These are phyloP conservation scores for Xylariaceae sp. DNA, from an alignment of 2,329 filamentous ascomycete species.

Conservation along the genomic window DNA sequence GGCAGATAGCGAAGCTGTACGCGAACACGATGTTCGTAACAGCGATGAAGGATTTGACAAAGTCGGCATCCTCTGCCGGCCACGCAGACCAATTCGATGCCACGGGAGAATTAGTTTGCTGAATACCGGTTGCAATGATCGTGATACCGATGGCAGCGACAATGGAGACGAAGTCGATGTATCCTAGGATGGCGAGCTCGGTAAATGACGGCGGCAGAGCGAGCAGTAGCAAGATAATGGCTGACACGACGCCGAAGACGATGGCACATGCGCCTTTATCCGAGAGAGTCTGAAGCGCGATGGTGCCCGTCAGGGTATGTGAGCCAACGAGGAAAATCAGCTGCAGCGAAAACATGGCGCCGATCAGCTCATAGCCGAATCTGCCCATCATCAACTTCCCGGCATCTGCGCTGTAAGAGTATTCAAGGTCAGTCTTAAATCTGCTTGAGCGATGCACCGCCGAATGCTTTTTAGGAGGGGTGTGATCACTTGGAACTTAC, in stretches of 20 bases:
- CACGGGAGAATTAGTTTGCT: slow-evolving; percentile 20
- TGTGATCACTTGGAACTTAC: slow-evolving; percentile 9
- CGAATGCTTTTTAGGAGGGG: too few relatives aligned
- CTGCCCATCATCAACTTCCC: slow-evolving; percentile 52
- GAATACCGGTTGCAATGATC: slow-evolving; percentile 54
- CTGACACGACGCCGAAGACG: slow-evolving; percentile 53
- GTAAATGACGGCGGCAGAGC: slow-evolving; percentile 56
- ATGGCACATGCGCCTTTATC: slow-evolving; percentile 54
- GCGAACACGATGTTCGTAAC: slow-evolving; percentile 61
- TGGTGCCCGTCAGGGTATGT: slow-evolving; percentile 58
- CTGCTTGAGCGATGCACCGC: not conserved
- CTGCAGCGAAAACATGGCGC: slow-evolving; percentile 51
- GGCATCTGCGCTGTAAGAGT: slow-evolving; percentile 45
- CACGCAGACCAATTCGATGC: slow-evolving; percentile 33
- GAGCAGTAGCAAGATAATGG: slow-evolving; percentile 50
- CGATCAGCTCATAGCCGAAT: slow-evolving; percentile 52
- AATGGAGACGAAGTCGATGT: slow-evolving; percentile 57
- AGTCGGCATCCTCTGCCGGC: slow-evolving; percentile 34
- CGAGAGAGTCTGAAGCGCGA: slow-evolving; percentile 58
- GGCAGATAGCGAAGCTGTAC: slow-evolving; percentile 44
- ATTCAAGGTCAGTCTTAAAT: slow-evolving; percentile 7
- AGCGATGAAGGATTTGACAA: slow-evolving; percentile 48
- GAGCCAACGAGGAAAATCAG: slow-evolving; percentile 62
- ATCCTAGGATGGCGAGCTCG: slow-evolving; percentile 54
- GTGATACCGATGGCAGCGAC: slow-evolving; percentile 54